A percentile compares a stretch with the other conserved stretches of the same genome.
These are phyloP conservation scores for Alopecurus myosuroides DNA, from an alignment of 176 grass and related monocot genomes.

Conservation along the genomic window DNA sequence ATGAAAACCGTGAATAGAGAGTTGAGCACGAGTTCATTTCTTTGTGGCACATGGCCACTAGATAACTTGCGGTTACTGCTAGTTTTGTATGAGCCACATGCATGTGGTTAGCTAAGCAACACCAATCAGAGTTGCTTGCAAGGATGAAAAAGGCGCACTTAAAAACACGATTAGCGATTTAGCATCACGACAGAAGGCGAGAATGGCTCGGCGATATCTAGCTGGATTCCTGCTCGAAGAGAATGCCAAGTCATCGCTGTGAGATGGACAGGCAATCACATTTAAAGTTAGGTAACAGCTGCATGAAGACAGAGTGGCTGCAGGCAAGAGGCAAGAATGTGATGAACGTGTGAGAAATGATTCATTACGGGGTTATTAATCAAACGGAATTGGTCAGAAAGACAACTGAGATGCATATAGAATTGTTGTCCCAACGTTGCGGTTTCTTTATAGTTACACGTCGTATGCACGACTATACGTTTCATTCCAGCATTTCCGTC, in stretches of 20 bases:
- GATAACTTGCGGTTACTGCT: background rate
- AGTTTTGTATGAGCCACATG: slow-evolving; percentile 28
- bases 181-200: slow-evolving; percentile 13
- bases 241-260: slow-evolving; percentile 20
- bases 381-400: background rate
- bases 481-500: background rate
- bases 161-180: slow-evolving; percentile 15
- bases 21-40: slow-evolving; percentile 4
- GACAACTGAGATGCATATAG: background rate
- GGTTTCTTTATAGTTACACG: background rate
- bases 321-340: background rate
- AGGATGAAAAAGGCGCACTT: slow-evolving; percentile 21
- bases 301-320: background rate
- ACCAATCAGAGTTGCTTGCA: slow-evolving; percentile 22
- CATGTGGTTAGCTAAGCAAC: slow-evolving; percentile 35
- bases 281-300: background rate
- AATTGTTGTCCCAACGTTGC: background rate
- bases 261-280: slow-evolving; percentile 7
- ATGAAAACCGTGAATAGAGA: background rate
- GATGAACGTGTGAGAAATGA: background rate
- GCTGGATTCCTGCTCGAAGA: slow-evolving; percentile 1
- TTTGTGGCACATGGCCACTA: slow-evolving; percentile 22
- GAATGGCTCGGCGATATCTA: slow-evolving; percentile 1
- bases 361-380: background rate
- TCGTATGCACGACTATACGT: background rate